These are phyloP conservation scores for Trichoderma brevicompactum DNA, from an alignment of 2,329 filamentous ascomycete genomes.

Conservation along the genomic window DNA sequence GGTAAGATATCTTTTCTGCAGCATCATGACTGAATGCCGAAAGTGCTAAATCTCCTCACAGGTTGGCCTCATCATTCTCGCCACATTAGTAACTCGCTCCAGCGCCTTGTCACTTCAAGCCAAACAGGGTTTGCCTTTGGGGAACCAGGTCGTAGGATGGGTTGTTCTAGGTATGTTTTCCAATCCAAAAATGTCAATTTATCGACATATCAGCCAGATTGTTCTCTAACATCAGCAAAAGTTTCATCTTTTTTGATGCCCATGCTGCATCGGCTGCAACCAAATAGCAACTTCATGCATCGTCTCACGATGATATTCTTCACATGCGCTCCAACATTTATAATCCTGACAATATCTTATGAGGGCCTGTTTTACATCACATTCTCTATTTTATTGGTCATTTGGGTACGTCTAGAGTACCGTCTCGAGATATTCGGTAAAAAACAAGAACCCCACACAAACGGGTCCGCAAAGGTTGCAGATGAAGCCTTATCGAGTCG, in stretches of 20 bases:
- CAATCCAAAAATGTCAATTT: background rate
- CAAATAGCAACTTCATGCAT: conserved; percentile 88
- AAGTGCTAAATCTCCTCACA: conserved; percentile 38
- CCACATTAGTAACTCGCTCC: conserved; percentile 84
- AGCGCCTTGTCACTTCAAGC: conserved; percentile 85
- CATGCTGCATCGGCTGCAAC: conserved; percentile 76
- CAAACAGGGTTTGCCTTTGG: conserved; percentile 80
- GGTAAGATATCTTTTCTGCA: conserved; percentile 43
- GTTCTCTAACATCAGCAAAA: conserved; percentile 40
- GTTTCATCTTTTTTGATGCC: conserved; percentile 78
- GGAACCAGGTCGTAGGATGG: conserved; percentile 89
- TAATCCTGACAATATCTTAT: conserved; percentile 96
- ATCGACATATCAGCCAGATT: conserved; percentile 28
- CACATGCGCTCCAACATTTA: conserved; percentile 88
- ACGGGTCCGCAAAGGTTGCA: conserved; percentile 16
- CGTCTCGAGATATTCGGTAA: conserved; percentile 53
- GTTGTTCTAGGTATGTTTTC: conserved; percentile 68
- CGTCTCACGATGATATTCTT: conserved; percentile 87
- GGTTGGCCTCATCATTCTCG: conserved; percentile 76
- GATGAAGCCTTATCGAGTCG: conserved; percentile 51
- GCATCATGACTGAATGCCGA: background rate
- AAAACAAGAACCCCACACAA: background rate
- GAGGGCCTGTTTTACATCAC: conserved; percentile 95
- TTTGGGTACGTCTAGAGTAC: conserved; percentile 92
- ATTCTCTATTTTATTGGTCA: conserved; percentile 79